Conservation (phyloP, 768 basidiomycete species). For the Omphalotus guepiniiformis region DNA sequence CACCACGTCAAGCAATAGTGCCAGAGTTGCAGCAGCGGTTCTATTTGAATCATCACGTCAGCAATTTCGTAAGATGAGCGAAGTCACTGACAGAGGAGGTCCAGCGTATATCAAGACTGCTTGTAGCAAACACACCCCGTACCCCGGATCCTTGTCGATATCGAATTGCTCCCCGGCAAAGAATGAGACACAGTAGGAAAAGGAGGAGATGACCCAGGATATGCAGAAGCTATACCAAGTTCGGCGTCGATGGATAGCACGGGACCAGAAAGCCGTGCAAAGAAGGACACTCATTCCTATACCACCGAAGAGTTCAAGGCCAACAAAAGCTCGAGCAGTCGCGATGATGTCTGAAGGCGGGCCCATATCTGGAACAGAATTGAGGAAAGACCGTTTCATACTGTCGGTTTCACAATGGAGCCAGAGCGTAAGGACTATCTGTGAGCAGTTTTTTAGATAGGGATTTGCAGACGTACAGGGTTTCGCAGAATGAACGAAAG, state of each 20-base stretch:
- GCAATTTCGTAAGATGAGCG: too few relatives aligned
- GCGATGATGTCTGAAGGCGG: too few relatives aligned
- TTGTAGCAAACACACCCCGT: constrained; percentile 9
- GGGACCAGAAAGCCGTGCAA: constrained; percentile 6
- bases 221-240: constrained; percentile 10
- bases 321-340: constrained; percentile 8
- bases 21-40: background rate
- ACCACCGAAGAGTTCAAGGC: constrained; percentile 6
- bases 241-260: background rate
- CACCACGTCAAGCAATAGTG: background rate
- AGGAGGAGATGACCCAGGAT: constrained; percentile 10
- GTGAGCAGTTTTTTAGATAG: too few relatives aligned
- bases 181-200: constrained; percentile 10
- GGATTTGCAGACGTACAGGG: too few relatives aligned
- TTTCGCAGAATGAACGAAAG: too few relatives aligned
- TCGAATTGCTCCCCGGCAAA: constrained; percentile 5
- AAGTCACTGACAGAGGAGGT: constrained; percentile 10
- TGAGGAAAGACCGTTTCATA: too few relatives aligned
- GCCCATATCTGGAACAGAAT: too few relatives aligned
- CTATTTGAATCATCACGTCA: too few relatives aligned
- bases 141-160: background rate
- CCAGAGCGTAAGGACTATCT: too few relatives aligned
- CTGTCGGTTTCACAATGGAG: too few relatives aligned
- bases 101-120: constrained; percentile 8
- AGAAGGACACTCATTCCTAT: constrained; percentile 5